Evolutionary conservation across 257 asterid species (phyloP).

Genomic region (Plectranthus barbatus): DNA sequence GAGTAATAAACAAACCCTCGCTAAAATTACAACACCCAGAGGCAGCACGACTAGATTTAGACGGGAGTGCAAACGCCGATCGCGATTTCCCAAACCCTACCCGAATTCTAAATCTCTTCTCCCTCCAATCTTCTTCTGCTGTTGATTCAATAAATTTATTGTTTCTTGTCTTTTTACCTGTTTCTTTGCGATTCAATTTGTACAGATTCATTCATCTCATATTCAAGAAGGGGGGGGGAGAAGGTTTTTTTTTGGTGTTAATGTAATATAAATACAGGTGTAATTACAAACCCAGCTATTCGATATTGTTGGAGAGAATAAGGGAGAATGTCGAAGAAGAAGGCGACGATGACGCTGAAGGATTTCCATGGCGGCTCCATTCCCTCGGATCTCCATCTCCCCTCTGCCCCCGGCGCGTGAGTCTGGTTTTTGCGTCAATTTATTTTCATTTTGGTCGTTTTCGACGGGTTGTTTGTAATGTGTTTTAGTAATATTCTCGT

Average conservation of each 20-base stretch:
- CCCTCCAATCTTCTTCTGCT: not conserved
- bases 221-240: constrained; percentile 15
- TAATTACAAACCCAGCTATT: not conserved
- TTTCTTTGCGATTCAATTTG: not conserved
- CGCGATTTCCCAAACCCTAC: constrained; percentile 22
- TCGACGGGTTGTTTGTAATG: not conserved
- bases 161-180: not conserved
- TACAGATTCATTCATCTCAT: constrained; percentile 14
- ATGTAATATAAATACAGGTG: not conserved
- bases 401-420: constrained; percentile 95
- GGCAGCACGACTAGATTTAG: constrained; percentile 19
- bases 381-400: constrained; percentile 90
- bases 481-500: not conserved
- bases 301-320: not conserved
- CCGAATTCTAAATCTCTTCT: constrained; percentile 16
- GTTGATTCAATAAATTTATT: not conserved
- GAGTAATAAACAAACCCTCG: not conserved
- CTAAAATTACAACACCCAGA: constrained; percentile 19
- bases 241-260: not conserved
- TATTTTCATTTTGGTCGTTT: not conserved
- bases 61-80: constrained; percentile 25
- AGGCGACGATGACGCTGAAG: constrained; percentile 89
- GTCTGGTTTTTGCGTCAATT: constrained; percentile 20
- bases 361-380: constrained; percentile 96
- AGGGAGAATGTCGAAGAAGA: constrained; percentile 70